Conservation (phyloP, 192 early-diverging fungal species). For the Pilobolus umbonatus region DNA sequence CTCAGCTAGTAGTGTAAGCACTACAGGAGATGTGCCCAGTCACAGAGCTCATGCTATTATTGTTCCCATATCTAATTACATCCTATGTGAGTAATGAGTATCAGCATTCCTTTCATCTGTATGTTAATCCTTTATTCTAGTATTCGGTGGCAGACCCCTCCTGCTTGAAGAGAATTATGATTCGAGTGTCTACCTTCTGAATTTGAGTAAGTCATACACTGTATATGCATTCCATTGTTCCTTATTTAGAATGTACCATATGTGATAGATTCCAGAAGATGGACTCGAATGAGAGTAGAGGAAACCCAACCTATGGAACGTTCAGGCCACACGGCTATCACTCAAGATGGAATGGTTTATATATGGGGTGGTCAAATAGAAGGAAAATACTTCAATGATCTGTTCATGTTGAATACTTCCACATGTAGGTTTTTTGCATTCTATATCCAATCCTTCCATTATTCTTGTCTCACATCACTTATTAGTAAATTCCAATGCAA, state of each 20-base stretch:
- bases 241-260: neutral
- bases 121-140: constrained; percentile 14
- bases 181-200: constrained; percentile 34
- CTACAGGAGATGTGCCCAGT: constrained; percentile 39
- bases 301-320: constrained; percentile 36
- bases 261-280: constrained; percentile 38
- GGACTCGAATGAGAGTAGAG: constrained; percentile 41
- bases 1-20: constrained; percentile 21
- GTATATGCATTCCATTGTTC: neutral
- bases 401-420: constrained; percentile 44
- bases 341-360: constrained; percentile 43
- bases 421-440: constrained; percentile 33
- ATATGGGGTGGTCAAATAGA: constrained; percentile 43
- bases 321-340: constrained; percentile 44
- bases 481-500: constrained; percentile 4
- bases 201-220: constrained; percentile 28
- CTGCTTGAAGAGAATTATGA: constrained; percentile 29
- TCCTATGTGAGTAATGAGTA: constrained; percentile 34
- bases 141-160: constrained; percentile 36
- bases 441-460: neutral
- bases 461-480: neutral
- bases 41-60: constrained; percentile 37
- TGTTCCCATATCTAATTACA: constrained; percentile 39
- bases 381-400: constrained; percentile 43
- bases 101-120: neutral